Evolutionary conservation across 345 rosid species (phyloP), one percentile per base, ranked within the genome.

Genomic region (Salix udensis): DNA sequence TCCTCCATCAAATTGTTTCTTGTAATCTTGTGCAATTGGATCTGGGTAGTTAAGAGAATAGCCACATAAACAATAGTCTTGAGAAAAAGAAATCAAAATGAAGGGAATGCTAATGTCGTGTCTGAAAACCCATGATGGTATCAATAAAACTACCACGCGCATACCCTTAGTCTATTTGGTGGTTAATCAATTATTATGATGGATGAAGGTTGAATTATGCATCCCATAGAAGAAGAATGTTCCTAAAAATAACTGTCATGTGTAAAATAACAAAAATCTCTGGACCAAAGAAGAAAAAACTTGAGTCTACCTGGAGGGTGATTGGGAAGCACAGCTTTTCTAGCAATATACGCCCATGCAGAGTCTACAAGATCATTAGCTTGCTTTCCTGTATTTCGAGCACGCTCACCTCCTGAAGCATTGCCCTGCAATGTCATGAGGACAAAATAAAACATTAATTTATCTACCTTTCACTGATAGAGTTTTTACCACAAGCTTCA

Each of bases 401-500:
- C 99, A 74, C 98, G 93, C 73, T 88, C 91, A 82, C 98, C 99
- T 37, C 93, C 99, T 14, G 98, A 85, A 61, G 99, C 98, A 86
- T 93, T 93, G 68, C 99, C 99, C 99, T 96, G 81, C 74, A 85
- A 65, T 68, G 68, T 40, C 75, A 80, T 36, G 64, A 53, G n/a
- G 65, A 52, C 6, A 78, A 64, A 74, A 23, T 50, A 53, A 26
- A 69, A 12, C 23, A 68, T 50, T 37, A 74, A 52, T 39, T 42
- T 37, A 58, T 58, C 58, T 26, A 48, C 50, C 48, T 55, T 72
- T 52, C 50, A 70, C 5, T 44, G 55, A 34, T 30, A 67, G 73
- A 70, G 65, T 60, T 42, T 75, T 70, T 68, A 48, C 16, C 2
- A 39, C 30, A 67, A 26, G 16, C 26, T 55, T 58, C 42, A 60